Base-by-base conservation (phyloP, 176 grass and related monocot genomes). In the Eragrostis nindensis region DNA sequence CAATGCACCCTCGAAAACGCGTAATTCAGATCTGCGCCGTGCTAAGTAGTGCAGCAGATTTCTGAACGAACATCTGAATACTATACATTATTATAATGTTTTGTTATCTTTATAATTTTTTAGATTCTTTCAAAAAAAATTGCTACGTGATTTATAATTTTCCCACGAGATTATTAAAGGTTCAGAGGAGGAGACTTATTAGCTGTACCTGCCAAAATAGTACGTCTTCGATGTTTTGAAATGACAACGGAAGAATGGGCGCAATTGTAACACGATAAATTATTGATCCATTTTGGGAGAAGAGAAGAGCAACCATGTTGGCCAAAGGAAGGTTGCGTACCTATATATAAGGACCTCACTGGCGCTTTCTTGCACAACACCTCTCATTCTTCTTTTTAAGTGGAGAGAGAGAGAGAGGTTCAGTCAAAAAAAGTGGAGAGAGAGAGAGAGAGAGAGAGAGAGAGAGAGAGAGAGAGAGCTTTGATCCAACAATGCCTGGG, bases 341-440 rank as follows among this genome's bases (percentile, higher is more conserved):
- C 47, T 82, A 82, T 90, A 86, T 75, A 90, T 90, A 90, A 90
- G 48, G 83, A 66, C 83, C 88, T 86, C 66, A 67, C 78, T 74
- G 83, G 73, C 66, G 42, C 83, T 86, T 82, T 78, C 73, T 86
- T 86, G 73, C 78, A 85, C 83, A 78, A 24, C 78, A 73, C 87
- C 78, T 78, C 78, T 60, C 77, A 60, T 75, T 21, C 53, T 79
- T 73, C 19, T 68, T 65, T 65, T 46, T 14, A 32, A 10, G 24
- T 26, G 45, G 65, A 47, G 25, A 57, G 78, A 72, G 66, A 78
- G 3, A 44, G 16, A 68, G 25, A 71, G n/a, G n/a, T n/a, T n/a
- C n/a, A n/a, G n/a, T n/a, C n/a, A n/a, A n/a, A n/a, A n/a, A n/a
- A n/a, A n/a, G n/a, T n/a, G n/a, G 55, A 67, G 45, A 77, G 52